phyloP scores from a whole-genome alignment of 2,329 filamentous ascomycete species.

The Fusarium armeniacum region DNA sequence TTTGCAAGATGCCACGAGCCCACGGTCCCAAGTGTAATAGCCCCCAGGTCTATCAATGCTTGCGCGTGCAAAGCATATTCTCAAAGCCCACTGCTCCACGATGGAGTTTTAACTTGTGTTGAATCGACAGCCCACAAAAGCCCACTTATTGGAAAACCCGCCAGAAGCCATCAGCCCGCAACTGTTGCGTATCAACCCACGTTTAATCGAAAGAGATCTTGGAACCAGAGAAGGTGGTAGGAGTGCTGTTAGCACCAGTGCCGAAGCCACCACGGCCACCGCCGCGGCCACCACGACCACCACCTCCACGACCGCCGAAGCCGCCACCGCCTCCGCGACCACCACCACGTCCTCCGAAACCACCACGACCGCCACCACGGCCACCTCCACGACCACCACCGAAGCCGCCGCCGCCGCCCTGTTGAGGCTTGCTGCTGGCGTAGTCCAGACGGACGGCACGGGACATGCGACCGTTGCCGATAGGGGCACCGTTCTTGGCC shows the following conservation, averaged over 20 bases:
- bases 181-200: conserved; percentile 49
- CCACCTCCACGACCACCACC: conserved; percentile 64
- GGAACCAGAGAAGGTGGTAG: conserved; percentile 71
- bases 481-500: conserved; percentile 75
- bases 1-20: conserved; percentile 56
- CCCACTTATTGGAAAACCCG: conserved; percentile 58
- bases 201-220: conserved; percentile 79
- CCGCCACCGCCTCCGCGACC: conserved; percentile 65
- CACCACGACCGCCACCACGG: conserved; percentile 64
- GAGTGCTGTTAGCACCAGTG: conserved; percentile 42
- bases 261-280: conserved; percentile 54
- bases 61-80: conserved; percentile 59
- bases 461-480: conserved; percentile 75
- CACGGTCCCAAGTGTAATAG: conserved; percentile 59
- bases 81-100: conserved; percentile 66
- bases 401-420: conserved; percentile 68
- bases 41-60: conserved; percentile 70
- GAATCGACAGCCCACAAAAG: conserved; percentile 71
- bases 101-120: conserved; percentile 57
- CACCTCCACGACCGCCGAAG: conserved; percentile 61
- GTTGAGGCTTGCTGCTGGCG: conserved; percentile 75
- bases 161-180: conserved; percentile 61
- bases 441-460: conserved; percentile 88
- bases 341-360: conserved; percentile 59
- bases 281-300: conserved; percentile 60